Conservation (phyloP, 2,329 filamentous ascomycete genomes). For the Colletotrichum lindemuthianum region DNA sequence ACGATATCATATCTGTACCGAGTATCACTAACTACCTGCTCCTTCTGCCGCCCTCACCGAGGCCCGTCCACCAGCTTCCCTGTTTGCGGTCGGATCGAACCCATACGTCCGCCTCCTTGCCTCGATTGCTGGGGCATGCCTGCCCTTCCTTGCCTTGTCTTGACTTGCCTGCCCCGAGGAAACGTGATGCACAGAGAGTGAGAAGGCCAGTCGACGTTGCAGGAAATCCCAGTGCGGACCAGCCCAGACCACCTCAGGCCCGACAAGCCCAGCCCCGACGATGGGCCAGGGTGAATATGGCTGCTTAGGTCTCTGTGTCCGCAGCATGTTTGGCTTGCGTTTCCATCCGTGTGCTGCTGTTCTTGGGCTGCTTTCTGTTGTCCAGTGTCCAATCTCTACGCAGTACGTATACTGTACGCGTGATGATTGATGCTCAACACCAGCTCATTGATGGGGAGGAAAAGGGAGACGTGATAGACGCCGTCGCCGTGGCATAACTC, state of each 20-base stretch:
- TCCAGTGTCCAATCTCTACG: too few relatives aligned
- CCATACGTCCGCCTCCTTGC: background rate
- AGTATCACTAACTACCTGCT: background rate
- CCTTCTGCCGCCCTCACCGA: background rate
- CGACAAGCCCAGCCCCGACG: slow-evolving; percentile 3
- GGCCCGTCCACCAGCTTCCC: background rate
- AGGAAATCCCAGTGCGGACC: slow-evolving; percentile 13
- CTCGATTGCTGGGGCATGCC: background rate
- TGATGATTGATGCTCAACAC: background rate
- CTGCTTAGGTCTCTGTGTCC: background rate
- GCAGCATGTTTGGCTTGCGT: background rate
- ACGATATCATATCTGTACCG: background rate
- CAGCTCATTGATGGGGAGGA: background rate
- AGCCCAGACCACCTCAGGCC: slow-evolving; percentile 3
- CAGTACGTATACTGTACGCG: too few relatives aligned
- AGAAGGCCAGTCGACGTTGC: slow-evolving; percentile 6
- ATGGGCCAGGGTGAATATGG: background rate
- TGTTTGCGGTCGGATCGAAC: slow-evolving; percentile 4
- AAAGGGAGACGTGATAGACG: background rate
- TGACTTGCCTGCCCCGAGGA: background rate
- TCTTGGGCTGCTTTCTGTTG: background rate
- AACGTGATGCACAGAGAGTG: background rate
- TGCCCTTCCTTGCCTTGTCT: background rate
- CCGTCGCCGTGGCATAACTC: background rate
- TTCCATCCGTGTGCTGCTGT: background rate